Percentiles rank a stretch among this genome's conserved stretches.
Evolutionary conservation across 1,284 basidiomycete species (phyloP).

Genomic region (Ganoderma leucocontextum): DNA sequence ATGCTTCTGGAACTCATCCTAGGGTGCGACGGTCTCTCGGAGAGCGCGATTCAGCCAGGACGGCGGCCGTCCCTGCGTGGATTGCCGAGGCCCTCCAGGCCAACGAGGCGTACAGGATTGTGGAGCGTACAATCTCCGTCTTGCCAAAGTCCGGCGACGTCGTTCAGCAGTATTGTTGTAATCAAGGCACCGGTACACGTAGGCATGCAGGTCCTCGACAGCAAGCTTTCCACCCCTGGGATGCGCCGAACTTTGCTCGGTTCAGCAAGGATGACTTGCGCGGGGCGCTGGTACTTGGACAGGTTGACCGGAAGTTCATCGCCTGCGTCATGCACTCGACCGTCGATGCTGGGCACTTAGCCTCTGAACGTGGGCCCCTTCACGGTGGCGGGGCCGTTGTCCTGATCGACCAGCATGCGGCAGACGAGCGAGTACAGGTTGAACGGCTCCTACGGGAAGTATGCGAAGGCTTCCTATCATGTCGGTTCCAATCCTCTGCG

Average conservation of each 20-base stretch:
- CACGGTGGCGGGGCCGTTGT: conserved; percentile 56
- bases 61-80: conserved; percentile 56
- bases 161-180: conserved; percentile 3
- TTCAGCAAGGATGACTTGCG: conserved; percentile 63
- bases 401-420: conserved; percentile 95
- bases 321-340: conserved; percentile 62
- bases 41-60: not conserved
- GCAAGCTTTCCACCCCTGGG: conserved; percentile 16
- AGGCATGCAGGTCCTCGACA: not conserved
- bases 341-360: not conserved
- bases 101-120: conserved; percentile 57
- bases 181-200: not conserved
- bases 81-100: conserved; percentile 60
- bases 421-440: conserved; percentile 90
- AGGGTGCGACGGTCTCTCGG: conserved; percentile 19
- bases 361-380: not conserved
- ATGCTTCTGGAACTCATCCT: conserved; percentile 18
- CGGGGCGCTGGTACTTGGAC: conserved; percentile 70
- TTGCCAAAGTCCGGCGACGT: conserved; percentile 41
- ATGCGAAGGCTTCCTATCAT: conserved; percentile 63
- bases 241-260: conserved; percentile 39
- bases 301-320: conserved; percentile 92
- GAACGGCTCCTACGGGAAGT: conserved; percentile 82
- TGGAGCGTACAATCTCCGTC: conserved; percentile 56
- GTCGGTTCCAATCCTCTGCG: not conserved